A percentile compares a stretch with the other conserved stretches of the same genome.
Evolutionary conservation across 352 stramenopile species (phyloP).

Genomic region (Phytophthora fragariaefolia): DNA sequence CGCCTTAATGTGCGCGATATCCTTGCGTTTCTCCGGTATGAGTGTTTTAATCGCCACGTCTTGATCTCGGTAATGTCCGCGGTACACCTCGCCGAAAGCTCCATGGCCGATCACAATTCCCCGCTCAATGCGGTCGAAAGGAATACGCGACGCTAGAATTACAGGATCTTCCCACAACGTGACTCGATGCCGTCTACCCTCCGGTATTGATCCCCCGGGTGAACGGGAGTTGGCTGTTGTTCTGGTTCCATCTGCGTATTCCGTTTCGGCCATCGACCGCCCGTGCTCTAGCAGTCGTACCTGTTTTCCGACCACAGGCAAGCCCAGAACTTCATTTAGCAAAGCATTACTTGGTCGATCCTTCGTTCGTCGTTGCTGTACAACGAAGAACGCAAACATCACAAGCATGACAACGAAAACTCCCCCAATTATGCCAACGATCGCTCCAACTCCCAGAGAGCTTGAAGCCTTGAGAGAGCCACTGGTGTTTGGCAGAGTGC

Average conservation of each 20-base stretch:
- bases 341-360: background rate
- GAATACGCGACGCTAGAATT: constrained; percentile 36
- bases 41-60: constrained; percentile 47
- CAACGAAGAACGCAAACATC: constrained; percentile 26
- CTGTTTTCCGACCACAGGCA: constrained; percentile 13
- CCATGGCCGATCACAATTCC: constrained; percentile 32
- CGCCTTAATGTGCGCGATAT: constrained; percentile 43
- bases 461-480: constrained; percentile 3
- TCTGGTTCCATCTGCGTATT: constrained; percentile 7
- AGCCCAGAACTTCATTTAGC: constrained; percentile 1
- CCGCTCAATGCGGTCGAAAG: constrained; percentile 38
- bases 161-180: constrained; percentile 32
- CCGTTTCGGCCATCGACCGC: background rate
- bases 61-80: constrained; percentile 41
- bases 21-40: constrained; percentile 48
- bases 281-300: background rate
- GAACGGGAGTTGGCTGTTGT: constrained; percentile 23
- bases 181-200: constrained; percentile 30
- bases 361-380: constrained; percentile 12
- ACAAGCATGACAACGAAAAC: constrained; percentile 19
- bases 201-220: constrained; percentile 23
- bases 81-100: constrained; percentile 44
- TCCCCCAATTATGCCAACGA: constrained; percentile 21
- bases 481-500: background rate
- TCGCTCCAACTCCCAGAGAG: constrained; percentile 2